Evolutionary conservation across 2,329 filamentous ascomycete genomes (phyloP), one percentile per base, ranked within the genome.

Genomic region (Metarhizium album): DNA sequence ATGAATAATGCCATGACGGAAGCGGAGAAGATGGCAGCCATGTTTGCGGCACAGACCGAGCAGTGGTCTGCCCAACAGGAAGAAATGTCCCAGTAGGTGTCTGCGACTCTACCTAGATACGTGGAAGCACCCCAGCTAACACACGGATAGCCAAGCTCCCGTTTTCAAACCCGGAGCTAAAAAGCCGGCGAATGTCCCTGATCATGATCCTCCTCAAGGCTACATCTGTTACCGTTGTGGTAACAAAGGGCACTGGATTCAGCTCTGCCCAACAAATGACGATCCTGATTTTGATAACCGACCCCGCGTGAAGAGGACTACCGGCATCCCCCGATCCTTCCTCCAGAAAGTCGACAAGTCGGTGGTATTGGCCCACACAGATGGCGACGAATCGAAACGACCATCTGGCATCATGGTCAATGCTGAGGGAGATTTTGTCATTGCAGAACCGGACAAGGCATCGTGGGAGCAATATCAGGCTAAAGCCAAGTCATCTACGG

Each of bases 201-300:
- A 95, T 60, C 90, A 95, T 63, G 89, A 93, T 45, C 90, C 93
- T 2, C 93, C 93, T 1, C 86, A 87, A 49, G 90, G 90, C 49
- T 98, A 98, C 67, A 85, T 96, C 54, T 98, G 93, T 71, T 95
- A 96, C 66, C 85, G 93, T 47, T 98, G 93, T 69, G 87, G 90
- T 54, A 86, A 96, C 67, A 96, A 96, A 71, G 93, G 90, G n/a
- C 93, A 98, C 67, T 98, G 91, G 91, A 98, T 98, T 55, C 91
- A 97, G 70, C 81, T 88, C 48, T 98, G 93, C 63, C 93, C 93
- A 6, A 98, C 91, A n/a, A 98, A 98, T 67, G 89, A 95, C 66
- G 90, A 98, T 58, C 91, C 93, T 3, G 90, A 90, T 54, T 97
- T 90, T 67, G 93, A 98, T 70, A 90, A 90, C 58, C 86, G 89